These are phyloP conservation scores for Hypomontagnella submonticulosa DNA, from an alignment of 495 filamentous ascomycete species.

Conservation along the genomic window DNA sequence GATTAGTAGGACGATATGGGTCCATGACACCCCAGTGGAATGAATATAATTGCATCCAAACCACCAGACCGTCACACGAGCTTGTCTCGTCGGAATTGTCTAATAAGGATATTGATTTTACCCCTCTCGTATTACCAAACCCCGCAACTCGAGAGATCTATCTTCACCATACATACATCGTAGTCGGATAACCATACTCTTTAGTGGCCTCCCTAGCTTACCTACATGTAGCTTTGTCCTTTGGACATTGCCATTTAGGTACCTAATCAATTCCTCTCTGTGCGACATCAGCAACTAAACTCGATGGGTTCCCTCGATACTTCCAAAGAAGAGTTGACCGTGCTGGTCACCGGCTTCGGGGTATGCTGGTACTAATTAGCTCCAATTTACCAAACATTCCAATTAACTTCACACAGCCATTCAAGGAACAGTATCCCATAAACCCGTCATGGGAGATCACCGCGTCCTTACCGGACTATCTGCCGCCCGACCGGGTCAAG, in stretches of 20 bases:
- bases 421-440: conserved; percentile 68
- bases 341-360: conserved; percentile 78
- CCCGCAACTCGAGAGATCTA: conserved; percentile 7
- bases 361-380: conserved; percentile 60
- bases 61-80: conserved; percentile 12
- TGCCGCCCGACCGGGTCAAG: conserved; percentile 60
- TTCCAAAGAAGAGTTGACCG: conserved; percentile 65
- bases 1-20: conserved; percentile 22
- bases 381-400: conserved; percentile 8
- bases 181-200: not conserved
- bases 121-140: conserved; percentile 4
- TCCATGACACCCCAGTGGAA: conserved; percentile 7
- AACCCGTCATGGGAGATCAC: conserved; percentile 81
- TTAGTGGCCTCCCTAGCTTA: too few relatives aligned
- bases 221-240: too few relatives aligned
- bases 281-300: not conserved
- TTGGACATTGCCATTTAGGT: not conserved
- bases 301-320: conserved; percentile 54
- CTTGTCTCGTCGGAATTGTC: not conserved
- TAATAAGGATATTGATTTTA: not conserved
- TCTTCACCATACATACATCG: not conserved
- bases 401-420: conserved; percentile 63
- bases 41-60: conserved; percentile 1
- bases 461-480: conserved; percentile 58
- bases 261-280: not conserved